phyloP scores from a whole-genome alignment of 2,329 filamentous ascomycete species.

The Penicillium sp. region DNA sequence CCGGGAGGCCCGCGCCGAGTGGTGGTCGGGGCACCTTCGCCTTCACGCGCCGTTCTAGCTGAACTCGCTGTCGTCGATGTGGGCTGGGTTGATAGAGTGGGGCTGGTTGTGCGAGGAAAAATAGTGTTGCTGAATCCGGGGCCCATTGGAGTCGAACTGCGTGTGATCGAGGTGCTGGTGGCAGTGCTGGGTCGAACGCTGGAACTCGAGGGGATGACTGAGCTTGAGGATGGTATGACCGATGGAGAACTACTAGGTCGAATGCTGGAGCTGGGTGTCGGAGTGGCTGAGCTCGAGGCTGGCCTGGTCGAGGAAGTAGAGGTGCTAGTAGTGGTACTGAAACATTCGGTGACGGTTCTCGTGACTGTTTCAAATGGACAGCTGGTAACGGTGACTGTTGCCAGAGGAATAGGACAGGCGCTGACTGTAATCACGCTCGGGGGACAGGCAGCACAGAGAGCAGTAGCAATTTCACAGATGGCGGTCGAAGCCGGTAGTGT shows the following conservation, averaged over 20 bases:
- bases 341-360: neutral
- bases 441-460: constrained; percentile 25
- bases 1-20: constrained; percentile 15
- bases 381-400: constrained; percentile 17
- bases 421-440: neutral
- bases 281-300: constrained; percentile 1
- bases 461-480: constrained; percentile 20
- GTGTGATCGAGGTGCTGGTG: neutral
- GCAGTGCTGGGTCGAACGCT: neutral
- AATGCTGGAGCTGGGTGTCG: neutral
- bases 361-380: neutral
- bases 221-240: neutral
- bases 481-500: constrained; percentile 1
- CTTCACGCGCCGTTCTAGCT: neutral
- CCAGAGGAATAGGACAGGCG: neutral
- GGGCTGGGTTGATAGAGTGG: constrained; percentile 15
- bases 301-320: neutral
- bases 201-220: neutral
- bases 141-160: constrained; percentile 15
- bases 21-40: constrained; percentile 7
- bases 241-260: constrained; percentile 1
- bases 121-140: neutral
- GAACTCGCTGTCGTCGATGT: neutral
- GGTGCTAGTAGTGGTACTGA: neutral
- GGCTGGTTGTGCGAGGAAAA: neutral